Evolutionary conservation across 2,329 filamentous ascomycete species (phyloP).

Genomic region (Falciphora oryzae): DNA sequence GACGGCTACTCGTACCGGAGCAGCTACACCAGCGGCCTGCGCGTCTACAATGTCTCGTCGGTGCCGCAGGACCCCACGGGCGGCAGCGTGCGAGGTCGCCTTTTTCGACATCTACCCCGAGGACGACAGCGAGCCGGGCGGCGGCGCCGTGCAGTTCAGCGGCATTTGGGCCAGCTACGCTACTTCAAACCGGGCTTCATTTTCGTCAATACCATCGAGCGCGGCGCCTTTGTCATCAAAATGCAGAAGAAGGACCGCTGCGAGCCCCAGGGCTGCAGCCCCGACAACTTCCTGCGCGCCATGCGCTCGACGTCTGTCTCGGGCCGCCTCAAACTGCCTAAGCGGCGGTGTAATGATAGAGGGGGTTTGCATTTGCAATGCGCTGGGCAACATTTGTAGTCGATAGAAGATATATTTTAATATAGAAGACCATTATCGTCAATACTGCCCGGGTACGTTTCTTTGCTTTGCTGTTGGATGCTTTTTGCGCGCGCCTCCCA

Average conservation of each 20-base stretch:
- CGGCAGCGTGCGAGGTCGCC: slow-evolving; percentile 34
- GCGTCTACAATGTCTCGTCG: slow-evolving; percentile 27
- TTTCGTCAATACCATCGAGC: slow-evolving; percentile 43
- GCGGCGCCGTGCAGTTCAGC: slow-evolving; percentile 30
- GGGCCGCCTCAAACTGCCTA: too few species aligned
- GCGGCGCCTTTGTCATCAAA: slow-evolving; percentile 33
- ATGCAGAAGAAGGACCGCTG: slow-evolving; percentile 8
- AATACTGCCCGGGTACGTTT: too few species aligned
- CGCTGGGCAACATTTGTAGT: not conserved
- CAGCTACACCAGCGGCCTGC: slow-evolving; percentile 40
- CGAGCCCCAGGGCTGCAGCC: slow-evolving; percentile 14
- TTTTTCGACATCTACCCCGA: slow-evolving; percentile 44
- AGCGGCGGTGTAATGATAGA: not conserved
- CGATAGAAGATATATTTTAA: too few species aligned
- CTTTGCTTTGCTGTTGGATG: too few species aligned
- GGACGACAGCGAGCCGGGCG: slow-evolving; percentile 34
- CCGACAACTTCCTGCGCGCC: slow-evolving; percentile 34
- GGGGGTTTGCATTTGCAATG: not conserved
- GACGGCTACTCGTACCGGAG: slow-evolving; percentile 37
- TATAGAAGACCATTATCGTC: too few species aligned
- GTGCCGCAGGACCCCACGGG: slow-evolving; percentile 31
- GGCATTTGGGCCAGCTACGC: slow-evolving; percentile 41
- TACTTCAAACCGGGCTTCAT: slow-evolving; percentile 32
- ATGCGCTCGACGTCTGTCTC: slow-evolving; percentile 21
- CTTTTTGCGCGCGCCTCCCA: too few species aligned